Evolutionary conservation across 495 filamentous ascomycete genomes (phyloP), one percentile per base, ranked within the genome.

Genomic region (Thozetella sp.): DNA sequence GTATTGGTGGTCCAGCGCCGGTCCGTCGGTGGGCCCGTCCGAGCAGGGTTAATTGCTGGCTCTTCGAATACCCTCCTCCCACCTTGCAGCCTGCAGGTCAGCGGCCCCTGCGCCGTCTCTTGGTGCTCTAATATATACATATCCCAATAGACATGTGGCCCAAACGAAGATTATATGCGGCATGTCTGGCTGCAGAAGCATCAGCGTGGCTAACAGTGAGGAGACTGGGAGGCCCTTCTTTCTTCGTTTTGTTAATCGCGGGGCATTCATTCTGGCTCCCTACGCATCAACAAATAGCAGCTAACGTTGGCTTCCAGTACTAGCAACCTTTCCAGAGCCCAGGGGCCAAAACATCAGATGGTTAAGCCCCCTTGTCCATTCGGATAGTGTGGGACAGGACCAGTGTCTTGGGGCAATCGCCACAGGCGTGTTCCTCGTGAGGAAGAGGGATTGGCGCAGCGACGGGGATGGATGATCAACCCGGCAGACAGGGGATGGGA

Each of bases 401-500:
- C 6, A 17, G 30, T 6, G 30, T n/a, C n/a, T 37, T 9, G 30
- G 17, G 17, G 17, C 30, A 17, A 37, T 37, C 17, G 30, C 30
- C 30, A 37, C 30, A 37, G 30, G 30, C 30, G 30, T 17, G 17
- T 37, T 37, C 30, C 9, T 37, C n/a, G 25, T 25, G 55, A 46
- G 22, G 15, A 22, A 19, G 9, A 24, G 55, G 23, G 23, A 20
- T 50, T 37, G 45, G 56, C 53, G 60, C 55, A 59, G 57, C 58
- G 62, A 60, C 64, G 62, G 60, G n/a, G n/a, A n/a, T 37, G 60
- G 64, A 62, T 65, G 66, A 68, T 64, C 55, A 48, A 30, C 64
- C 23, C 62, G 56, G 23, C 51, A 58, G 23, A 51, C 37, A 58
- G 48, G 62, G 63, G 45, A 63, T 59, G 50, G 50, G 53, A 64